Conservation (phyloP, 1,284 basidiomycete species). For the Puccinia coronata region DNA sequence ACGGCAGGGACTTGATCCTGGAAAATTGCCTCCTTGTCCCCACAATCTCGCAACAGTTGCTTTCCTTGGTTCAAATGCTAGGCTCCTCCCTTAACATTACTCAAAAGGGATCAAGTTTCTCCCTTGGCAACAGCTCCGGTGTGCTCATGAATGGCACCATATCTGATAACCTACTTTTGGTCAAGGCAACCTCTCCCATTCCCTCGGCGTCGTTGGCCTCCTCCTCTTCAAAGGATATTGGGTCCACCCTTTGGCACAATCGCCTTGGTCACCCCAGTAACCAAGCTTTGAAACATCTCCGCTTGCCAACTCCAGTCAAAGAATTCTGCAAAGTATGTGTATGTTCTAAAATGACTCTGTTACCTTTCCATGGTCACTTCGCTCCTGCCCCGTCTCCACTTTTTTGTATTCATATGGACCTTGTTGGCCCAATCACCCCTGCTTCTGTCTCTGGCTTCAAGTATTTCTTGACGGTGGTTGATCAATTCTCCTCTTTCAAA, state of each 20-base stretch:
- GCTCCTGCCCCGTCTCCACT: background rate
- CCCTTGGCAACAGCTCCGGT: background rate
- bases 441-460: slow-evolving; percentile 4
- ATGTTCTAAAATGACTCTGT: background rate
- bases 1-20: no score
- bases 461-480: slow-evolving; percentile 13
- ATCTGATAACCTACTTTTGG: background rate
- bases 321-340: background rate
- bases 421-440: slow-evolving; percentile 11
- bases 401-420: background rate
- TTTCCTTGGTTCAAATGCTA: background rate
- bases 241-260: background rate
- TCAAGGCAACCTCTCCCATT: background rate
- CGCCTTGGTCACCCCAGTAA: background rate
- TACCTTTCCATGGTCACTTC: background rate
- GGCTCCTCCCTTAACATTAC: background rate
- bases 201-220: no score
- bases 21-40: slow-evolving; percentile 1
- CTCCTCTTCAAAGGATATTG: background rate
- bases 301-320: background rate
- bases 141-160: background rate
- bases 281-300: background rate
- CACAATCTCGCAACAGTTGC: background rate
- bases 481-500: slow-evolving; percentile 24
- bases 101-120: background rate